These are phyloP conservation scores for Lachancea meyersii DNA, from an alignment of 805 yeast genomes.

Conservation along the genomic window DNA sequence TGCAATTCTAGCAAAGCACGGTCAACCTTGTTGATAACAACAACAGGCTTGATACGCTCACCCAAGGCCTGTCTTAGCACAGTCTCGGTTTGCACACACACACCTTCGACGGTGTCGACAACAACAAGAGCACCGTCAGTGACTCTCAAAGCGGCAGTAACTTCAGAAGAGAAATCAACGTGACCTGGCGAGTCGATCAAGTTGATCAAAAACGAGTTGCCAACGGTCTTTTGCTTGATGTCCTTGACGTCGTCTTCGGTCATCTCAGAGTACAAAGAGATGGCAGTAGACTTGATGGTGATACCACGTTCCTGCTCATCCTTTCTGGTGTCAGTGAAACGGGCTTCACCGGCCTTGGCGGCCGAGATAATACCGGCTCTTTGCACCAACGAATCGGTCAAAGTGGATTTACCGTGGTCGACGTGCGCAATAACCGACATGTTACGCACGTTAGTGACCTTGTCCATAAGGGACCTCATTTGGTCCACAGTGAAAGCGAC, in stretches of 20 bases:
- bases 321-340: constrained; percentile 99
- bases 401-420: constrained; percentile 99
- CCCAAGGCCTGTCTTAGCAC: constrained; percentile 98
- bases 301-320: constrained; percentile 99
- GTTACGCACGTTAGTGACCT: constrained; percentile 99
- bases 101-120: constrained; percentile 99
- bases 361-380: constrained; percentile 99
- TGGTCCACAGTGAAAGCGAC: constrained; percentile 66
- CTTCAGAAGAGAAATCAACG: constrained; percentile 99
- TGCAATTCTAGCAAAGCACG: constrained; percentile 99
- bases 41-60: constrained; percentile 99
- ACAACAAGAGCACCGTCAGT: constrained; percentile 99
- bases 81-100: constrained; percentile 99
- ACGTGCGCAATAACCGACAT: constrained; percentile 99
- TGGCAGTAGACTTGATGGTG: constrained; percentile 98
- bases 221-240: constrained; percentile 80
- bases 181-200: constrained; percentile 99
- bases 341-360: constrained; percentile 99
- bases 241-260: constrained; percentile 72
- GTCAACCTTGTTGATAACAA: constrained; percentile 97
- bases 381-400: constrained; percentile 98
- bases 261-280: constrained; percentile 89
- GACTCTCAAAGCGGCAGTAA: constrained; percentile 99
- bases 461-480: constrained; percentile 99
- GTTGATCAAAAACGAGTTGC: constrained; percentile 94